phyloP scores from a whole-genome alignment of 148 eudicot species.

The Hydrangea macrophylla region DNA sequence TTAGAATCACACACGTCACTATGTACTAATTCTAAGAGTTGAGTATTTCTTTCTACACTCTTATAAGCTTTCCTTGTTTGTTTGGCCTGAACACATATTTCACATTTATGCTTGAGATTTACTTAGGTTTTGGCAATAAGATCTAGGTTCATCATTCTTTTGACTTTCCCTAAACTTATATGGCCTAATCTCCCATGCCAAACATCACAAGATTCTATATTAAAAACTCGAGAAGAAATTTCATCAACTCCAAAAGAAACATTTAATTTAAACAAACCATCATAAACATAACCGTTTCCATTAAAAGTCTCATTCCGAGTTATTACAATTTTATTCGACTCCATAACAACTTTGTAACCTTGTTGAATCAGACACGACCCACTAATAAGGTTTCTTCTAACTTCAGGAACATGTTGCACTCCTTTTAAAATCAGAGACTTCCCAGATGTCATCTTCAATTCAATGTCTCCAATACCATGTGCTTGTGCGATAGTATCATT shows the following conservation, averaged over 20 bases:
- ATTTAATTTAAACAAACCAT: slow-evolving; percentile 1
- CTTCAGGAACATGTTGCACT: neutral
- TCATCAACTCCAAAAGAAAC: neutral
- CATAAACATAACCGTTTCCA: neutral
- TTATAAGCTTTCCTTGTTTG: neutral
- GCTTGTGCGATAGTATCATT: neutral
- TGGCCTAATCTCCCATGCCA: neutral
- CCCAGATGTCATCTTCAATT: slow-evolving; percentile 1
- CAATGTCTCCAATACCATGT: neutral
- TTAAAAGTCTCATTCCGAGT: neutral
- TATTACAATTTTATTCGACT: too few species aligned
- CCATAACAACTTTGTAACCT: too few species aligned
- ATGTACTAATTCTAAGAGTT: slow-evolving; percentile 9
- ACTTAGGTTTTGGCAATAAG: neutral
- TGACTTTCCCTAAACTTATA: neutral
- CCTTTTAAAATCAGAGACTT: neutral
- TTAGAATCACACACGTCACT: slow-evolving; percentile 7
- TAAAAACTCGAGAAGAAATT: neutral
- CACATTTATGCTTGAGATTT: neutral
- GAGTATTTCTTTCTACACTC: neutral
- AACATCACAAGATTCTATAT: neutral
- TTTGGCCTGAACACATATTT: neutral
- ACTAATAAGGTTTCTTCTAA: neutral
- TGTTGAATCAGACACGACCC: neutral
- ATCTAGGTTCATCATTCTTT: neutral